phyloP scores from a whole-genome alignment of 768 basidiomycete species.

The Suillus discolor region DNA sequence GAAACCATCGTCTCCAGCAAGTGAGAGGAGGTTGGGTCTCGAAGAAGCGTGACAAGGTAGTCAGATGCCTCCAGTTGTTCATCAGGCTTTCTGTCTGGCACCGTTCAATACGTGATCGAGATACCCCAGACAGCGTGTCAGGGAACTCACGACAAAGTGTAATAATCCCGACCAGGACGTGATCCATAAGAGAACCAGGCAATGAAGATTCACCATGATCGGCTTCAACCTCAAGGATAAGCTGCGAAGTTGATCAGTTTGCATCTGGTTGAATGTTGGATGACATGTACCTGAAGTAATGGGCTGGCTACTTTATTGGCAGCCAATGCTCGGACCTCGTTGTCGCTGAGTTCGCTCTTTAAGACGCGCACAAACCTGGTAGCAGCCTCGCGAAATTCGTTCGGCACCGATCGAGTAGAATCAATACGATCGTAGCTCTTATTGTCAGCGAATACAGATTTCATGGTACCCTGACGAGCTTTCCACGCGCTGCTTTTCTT shows the following conservation, averaged over 20 bases:
- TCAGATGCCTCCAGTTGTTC: constrained; percentile 59
- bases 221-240: constrained; percentile 83
- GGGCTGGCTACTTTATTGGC: constrained; percentile 79
- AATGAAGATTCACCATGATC: constrained; percentile 59
- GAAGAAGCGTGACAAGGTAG: constrained; percentile 79
- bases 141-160: constrained; percentile 56
- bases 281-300: constrained; percentile 59
- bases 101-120: constrained; percentile 8
- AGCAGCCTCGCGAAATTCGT: constrained; percentile 50
- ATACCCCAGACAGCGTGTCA: background rate
- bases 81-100: constrained; percentile 41
- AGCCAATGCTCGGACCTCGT: constrained; percentile 78
- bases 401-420: constrained; percentile 36
- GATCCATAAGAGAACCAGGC: constrained; percentile 78
- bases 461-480: constrained; percentile 77
- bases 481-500: constrained; percentile 87
- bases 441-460: constrained; percentile 66
- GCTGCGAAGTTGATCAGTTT: constrained; percentile 43
- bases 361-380: constrained; percentile 52
- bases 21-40: constrained; percentile 88
- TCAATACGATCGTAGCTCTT: constrained; percentile 40
- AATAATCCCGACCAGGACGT: constrained; percentile 75
- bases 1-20: constrained; percentile 80
- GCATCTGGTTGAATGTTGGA: constrained; percentile 10
- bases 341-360: constrained; percentile 55